These are phyloP conservation scores for Trichoderma sp. DNA, from an alignment of 2,329 filamentous ascomycete genomes.

Conservation along the genomic window DNA sequence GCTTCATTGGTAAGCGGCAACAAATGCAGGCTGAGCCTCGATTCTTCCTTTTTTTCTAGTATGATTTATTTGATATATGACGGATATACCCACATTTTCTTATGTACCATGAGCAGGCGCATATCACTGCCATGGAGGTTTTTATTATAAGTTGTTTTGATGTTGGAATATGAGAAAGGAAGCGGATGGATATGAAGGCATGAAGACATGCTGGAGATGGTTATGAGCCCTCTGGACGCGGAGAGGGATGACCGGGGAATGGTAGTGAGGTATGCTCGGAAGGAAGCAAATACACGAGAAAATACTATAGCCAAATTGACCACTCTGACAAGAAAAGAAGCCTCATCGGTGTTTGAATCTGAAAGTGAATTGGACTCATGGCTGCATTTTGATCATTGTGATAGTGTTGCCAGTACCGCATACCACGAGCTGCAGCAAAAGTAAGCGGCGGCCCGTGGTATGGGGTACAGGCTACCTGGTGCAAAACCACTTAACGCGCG, in stretches of 20 bases:
- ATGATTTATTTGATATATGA: slow-evolving; percentile 29
- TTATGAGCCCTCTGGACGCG: not conserved
- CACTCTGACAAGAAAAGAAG: not conserved
- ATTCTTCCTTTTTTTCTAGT: not conserved
- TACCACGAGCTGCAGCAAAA: not conserved
- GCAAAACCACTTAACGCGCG: slow-evolving; percentile 33
- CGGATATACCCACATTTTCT: slow-evolving; percentile 35
- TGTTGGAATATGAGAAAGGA: not conserved
- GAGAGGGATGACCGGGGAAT: not conserved
- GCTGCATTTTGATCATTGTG: not conserved
- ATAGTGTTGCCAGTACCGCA: not conserved
- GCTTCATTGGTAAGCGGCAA: slow-evolving; percentile 4
- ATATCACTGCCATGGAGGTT: slow-evolving; percentile 1
- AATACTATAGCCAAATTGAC: not conserved
- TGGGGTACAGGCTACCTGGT: not conserved
- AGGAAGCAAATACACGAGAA: not conserved
- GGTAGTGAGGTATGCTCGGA: not conserved
- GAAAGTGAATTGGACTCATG: not conserved
- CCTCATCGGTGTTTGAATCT: not conserved
- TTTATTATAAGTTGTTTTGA: not conserved
- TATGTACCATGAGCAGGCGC: slow-evolving; percentile 23
- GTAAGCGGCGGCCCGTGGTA: not conserved
- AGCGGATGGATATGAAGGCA: not conserved
- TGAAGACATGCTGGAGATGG: not conserved
- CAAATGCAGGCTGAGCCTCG: slow-evolving; percentile 17